Percentiles rank a stretch among this genome's conserved stretches.
Evolutionary conservation across 805 yeast genomes (phyloP).

Genomic region (Yamadazyma sp.): DNA sequence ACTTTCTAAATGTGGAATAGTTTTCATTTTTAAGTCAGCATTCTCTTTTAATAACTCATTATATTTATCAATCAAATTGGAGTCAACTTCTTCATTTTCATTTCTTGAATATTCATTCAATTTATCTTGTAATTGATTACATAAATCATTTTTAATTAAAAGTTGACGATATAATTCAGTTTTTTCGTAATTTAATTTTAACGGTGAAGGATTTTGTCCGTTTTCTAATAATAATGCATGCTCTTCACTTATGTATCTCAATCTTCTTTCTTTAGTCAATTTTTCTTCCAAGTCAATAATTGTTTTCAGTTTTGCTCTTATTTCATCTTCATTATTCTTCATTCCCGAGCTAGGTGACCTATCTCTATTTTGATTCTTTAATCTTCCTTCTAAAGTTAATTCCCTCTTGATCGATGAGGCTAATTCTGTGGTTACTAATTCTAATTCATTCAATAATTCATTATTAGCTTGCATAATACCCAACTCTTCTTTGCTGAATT

Average conservation of each 20-base stretch:
- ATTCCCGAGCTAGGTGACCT: neutral
- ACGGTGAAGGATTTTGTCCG: slow-evolving; percentile 49
- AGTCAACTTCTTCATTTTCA: slow-evolving; percentile 27
- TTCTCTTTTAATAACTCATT: slow-evolving; percentile 39
- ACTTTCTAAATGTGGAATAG: slow-evolving; percentile 47
- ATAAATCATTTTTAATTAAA: slow-evolving; percentile 44
- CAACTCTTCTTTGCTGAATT: slow-evolving; percentile 58
- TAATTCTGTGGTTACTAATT: slow-evolving; percentile 65
- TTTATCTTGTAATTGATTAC: slow-evolving; percentile 46
- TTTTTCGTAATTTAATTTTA: slow-evolving; percentile 56
- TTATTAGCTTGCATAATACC: slow-evolving; percentile 60
- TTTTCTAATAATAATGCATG: slow-evolving; percentile 56
- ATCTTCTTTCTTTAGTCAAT: slow-evolving; percentile 60
- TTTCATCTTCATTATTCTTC: slow-evolving; percentile 43
- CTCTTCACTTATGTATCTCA: slow-evolving; percentile 69
- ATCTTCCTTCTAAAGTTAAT: slow-evolving; percentile 50
- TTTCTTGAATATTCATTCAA: slow-evolving; percentile 40
- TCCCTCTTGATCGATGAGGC: slow-evolving; percentile 73
- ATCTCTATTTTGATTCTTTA: slow-evolving; percentile 18
- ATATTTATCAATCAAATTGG: slow-evolving; percentile 35
- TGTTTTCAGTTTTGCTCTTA: slow-evolving; percentile 28
- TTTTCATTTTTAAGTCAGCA: slow-evolving; percentile 37
- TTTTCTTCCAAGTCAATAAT: slow-evolving; percentile 55
- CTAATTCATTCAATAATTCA: slow-evolving; percentile 59
- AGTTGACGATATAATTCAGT: slow-evolving; percentile 49